Evolutionary conservation across 306 rosid species (phyloP), one percentile per base, ranked within the genome.

Genomic region (Morella rubra): DNA sequence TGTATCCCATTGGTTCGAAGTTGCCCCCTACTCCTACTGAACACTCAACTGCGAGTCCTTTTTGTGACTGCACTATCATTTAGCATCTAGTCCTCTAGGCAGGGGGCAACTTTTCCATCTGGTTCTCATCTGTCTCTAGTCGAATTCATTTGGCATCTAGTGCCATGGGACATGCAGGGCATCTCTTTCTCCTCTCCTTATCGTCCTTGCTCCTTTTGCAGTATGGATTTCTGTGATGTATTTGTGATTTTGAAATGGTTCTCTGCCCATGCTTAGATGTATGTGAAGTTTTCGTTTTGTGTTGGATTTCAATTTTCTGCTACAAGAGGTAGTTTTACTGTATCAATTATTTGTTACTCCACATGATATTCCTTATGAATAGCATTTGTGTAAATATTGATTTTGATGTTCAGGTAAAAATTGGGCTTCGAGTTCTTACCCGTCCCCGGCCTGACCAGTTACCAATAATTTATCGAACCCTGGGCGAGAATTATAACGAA

Each of bases 381-480:
- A 19, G 8, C 1, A 22, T n/a, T 80, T 37, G 27, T 70, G 50
- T 52, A 55, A 52, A 49, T 49, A 4, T 77, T 44, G 45, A 47
- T 19, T 80, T 75, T 80, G 12, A 73, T 74, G 42, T 79, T 18
- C 80, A 94, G 97, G 98, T 94, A 60, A 86, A 54, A 68, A 92
- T 94, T 69, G 97, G 86, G 64, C 98, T 94, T 84, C 93, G 98
- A 81, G 96, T 94, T 74, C 98, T 91, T 81, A 88, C 91, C 44
- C 96, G 93, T 65, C 96, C 92, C 4, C 50, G 84, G 77, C 89
- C 95, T 16, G 51, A 80, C 47, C 80, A 94, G 42, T 73, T 94
- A 59, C 97, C 97, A 72, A 82, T 89, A 0, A 59, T 91, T 60
- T 94, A 90, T 81, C 90, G 96, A 64, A 87, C 90, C 8, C 90